Conservation (phyloP, 2,329 filamentous ascomycete species). For the Thielaviopsis musarum region DNA sequence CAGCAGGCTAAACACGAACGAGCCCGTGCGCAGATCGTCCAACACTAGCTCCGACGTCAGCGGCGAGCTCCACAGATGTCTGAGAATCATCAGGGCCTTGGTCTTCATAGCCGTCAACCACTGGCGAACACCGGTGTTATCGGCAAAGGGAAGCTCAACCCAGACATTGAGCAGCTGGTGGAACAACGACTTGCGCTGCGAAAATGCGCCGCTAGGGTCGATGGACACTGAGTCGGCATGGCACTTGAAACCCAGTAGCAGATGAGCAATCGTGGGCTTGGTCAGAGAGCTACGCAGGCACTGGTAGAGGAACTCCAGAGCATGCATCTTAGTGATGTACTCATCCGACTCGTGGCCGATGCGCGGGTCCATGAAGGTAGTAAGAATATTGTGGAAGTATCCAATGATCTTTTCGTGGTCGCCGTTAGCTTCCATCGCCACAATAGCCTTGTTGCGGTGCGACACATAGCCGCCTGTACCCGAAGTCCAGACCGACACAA, state of each 20-base stretch:
- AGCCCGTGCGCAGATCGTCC: constrained; percentile 60
- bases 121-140: constrained; percentile 42
- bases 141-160: constrained; percentile 47
- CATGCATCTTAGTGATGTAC: constrained; percentile 67
- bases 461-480: constrained; percentile 16
- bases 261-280: constrained; percentile 74
- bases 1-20: constrained; percentile 65
- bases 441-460: constrained; percentile 68
- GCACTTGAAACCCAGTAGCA: constrained; percentile 76
- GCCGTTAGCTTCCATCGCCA: constrained; percentile 68
- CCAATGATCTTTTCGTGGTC: constrained; percentile 55
- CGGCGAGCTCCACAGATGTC: constrained; percentile 67
- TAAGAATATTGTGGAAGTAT: constrained; percentile 9
- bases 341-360: constrained; percentile 50
- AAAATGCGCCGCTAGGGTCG: constrained; percentile 52
- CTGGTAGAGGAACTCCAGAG: constrained; percentile 71
- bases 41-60: constrained; percentile 62
- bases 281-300: constrained; percentile 61
- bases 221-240: constrained; percentile 53
- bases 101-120: constrained; percentile 57
- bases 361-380: constrained; percentile 55
- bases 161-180: constrained; percentile 64
- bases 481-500: constrained; percentile 50
- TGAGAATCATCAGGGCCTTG: constrained; percentile 55
- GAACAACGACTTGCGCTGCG: constrained; percentile 58